Evolutionary conservation across 2,329 filamentous ascomycete species (phyloP).

Genomic region (Calonectria pseudoreteaudii): DNA sequence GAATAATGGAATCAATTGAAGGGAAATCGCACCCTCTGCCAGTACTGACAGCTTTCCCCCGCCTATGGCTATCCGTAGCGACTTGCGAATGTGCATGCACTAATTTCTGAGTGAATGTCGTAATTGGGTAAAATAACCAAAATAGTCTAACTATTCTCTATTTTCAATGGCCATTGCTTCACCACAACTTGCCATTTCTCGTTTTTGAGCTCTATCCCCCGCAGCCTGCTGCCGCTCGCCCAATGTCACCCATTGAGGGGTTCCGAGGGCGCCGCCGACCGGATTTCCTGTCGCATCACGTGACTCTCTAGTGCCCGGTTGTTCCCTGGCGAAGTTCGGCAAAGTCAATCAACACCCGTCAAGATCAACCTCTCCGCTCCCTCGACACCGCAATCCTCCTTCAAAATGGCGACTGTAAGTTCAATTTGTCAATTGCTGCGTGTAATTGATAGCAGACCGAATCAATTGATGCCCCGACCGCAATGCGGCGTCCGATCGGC

Average conservation of each 20-base stretch:
- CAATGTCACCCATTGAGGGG: slow-evolving; percentile 36
- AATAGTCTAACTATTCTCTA: background rate
- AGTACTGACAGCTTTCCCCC: slow-evolving; percentile 17
- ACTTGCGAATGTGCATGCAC: background rate
- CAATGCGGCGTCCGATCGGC: slow-evolving; percentile 32
- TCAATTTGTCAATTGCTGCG: slow-evolving; percentile 45
- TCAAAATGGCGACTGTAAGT: slow-evolving; percentile 79
- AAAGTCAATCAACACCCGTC: slow-evolving; percentile 58
- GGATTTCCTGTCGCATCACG: slow-evolving; percentile 43
- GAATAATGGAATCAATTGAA: slow-evolving; percentile 43
- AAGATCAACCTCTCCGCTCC: slow-evolving; percentile 64
- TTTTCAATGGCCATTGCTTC: background rate
- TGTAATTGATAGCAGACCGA: slow-evolving; percentile 32
- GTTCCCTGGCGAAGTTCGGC: slow-evolving; percentile 55
- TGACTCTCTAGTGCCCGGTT: slow-evolving; percentile 45
- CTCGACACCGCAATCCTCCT: slow-evolving; percentile 58
- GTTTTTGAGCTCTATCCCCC: background rate
- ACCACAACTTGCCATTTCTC: background rate
- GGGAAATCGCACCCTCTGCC: slow-evolving; percentile 35
- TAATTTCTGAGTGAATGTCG: background rate
- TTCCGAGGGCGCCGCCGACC: slow-evolving; percentile 32
- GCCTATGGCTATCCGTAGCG: background rate
- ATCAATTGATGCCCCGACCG: slow-evolving; percentile 26
- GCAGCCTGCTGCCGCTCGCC: background rate
- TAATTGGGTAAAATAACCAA: no score